Evolutionary conservation across 805 yeast species (phyloP).

Genomic region (Scheffersomyces ergatensis): DNA sequence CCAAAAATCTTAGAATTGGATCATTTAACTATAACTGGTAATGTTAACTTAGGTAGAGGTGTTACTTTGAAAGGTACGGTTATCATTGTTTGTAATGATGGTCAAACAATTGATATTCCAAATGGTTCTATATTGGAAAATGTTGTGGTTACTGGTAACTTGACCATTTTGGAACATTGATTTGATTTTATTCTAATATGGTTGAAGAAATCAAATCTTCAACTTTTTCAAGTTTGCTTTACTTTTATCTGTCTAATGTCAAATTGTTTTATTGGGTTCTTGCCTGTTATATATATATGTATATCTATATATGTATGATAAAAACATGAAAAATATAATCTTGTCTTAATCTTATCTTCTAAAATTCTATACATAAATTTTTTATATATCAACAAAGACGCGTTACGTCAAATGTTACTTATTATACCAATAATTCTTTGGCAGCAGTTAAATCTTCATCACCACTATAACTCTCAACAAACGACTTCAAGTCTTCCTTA

Average conservation of each 20-base stretch:
- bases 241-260: too few relatives aligned
- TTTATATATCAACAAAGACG: too few relatives aligned
- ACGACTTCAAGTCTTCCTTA: constrained; percentile 11
- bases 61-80: constrained; percentile 96
- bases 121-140: constrained; percentile 93
- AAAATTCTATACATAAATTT: too few relatives aligned
- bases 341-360: too few relatives aligned
- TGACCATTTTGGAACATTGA: constrained; percentile 89
- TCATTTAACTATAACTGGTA: constrained; percentile 96
- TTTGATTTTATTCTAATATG: too few relatives aligned
- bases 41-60: constrained; percentile 84
- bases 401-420: too few relatives aligned
- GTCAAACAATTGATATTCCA: constrained; percentile 95
- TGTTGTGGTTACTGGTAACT: constrained; percentile 95
- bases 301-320: too few relatives aligned
- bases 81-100: constrained; percentile 95
- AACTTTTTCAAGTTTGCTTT: too few relatives aligned
- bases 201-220: too few relatives aligned
- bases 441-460: constrained; percentile 27
- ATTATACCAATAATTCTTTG: constrained; percentile 8
- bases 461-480: constrained; percentile 15
- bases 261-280: too few relatives aligned
- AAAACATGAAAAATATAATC: too few relatives aligned
- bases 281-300: too few relatives aligned
- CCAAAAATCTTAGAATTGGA: constrained; percentile 95